phyloP scores from a whole-genome alignment of 2,329 filamentous ascomycete genomes.

The Colletotrichum simmondsii region DNA sequence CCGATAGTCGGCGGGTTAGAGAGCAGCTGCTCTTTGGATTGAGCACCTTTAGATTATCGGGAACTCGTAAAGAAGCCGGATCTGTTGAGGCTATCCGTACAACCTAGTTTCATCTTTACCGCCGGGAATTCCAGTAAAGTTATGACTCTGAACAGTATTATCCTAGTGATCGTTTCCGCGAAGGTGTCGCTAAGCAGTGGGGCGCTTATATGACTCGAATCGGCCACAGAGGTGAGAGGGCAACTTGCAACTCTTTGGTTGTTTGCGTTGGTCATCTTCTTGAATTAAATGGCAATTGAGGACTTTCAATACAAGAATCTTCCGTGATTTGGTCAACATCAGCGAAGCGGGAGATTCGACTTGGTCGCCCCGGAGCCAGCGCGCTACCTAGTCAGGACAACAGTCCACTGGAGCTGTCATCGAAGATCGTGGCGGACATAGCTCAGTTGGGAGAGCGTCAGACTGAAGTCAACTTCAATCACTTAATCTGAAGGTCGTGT shows the following conservation, averaged over 20 bases:
- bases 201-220: background rate
- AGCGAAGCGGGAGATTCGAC: no score
- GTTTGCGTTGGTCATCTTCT: background rate
- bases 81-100: background rate
- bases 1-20: background rate
- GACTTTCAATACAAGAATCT: background rate
- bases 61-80: background rate
- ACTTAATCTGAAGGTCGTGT: slow-evolving; percentile 34
- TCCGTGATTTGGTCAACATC: background rate
- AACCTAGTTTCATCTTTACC: background rate
- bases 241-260: no score
- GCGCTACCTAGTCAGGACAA: accelerated
- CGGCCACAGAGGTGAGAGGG: no score
- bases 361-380: accelerated
- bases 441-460: slow-evolving; percentile 36
- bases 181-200: background rate
- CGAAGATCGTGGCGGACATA: slow-evolving; percentile 29
- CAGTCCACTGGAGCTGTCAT: accelerated
- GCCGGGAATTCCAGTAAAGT: background rate
- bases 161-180: background rate
- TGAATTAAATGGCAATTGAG: background rate
- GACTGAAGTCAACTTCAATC: slow-evolving; percentile 34
- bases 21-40: background rate
- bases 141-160: background rate
- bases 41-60: background rate